These are phyloP conservation scores for Neurospora sp. DNA, from an alignment of 495 filamentous ascomycete genomes.

Conservation along the genomic window DNA sequence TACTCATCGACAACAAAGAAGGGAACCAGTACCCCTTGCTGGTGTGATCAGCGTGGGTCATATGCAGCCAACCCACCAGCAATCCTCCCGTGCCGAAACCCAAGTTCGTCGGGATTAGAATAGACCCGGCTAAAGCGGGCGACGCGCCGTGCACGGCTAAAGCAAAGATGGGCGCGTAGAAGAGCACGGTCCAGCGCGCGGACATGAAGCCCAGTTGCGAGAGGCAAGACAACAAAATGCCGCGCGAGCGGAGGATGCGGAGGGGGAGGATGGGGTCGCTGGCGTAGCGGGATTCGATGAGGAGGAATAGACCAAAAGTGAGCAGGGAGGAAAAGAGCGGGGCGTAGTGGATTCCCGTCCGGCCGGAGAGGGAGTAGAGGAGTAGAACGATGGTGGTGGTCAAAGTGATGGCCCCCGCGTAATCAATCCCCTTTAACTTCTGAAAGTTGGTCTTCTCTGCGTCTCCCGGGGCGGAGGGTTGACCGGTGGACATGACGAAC, in stretches of 20 bases:
- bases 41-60: slow-evolving; percentile 41
- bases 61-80: slow-evolving; percentile 58
- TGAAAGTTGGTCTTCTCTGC: slow-evolving; percentile 19
- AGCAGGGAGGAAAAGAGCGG: slow-evolving; percentile 48
- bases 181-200: slow-evolving; percentile 65
- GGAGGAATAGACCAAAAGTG: slow-evolving; percentile 45
- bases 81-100: slow-evolving; percentile 65
- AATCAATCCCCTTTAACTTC: slow-evolving; percentile 56
- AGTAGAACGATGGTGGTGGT: slow-evolving; percentile 48
- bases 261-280: slow-evolving; percentile 62
- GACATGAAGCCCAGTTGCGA: slow-evolving; percentile 64
- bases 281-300: slow-evolving; percentile 47
- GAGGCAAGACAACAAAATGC: slow-evolving; percentile 56
- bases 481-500: slow-evolving; percentile 20
- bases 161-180: slow-evolving; percentile 65
- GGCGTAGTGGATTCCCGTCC: slow-evolving; percentile 34
- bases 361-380: slow-evolving; percentile 52
- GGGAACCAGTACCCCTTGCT: slow-evolving; percentile 44
- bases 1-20: slow-evolving; percentile 39
- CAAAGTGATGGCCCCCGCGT: slow-evolving; percentile 52
- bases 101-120: slow-evolving; percentile 64
- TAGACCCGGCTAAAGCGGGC: slow-evolving; percentile 55
- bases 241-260: slow-evolving; percentile 48
- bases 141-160: slow-evolving; percentile 57
- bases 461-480: not conserved